A percentile compares a stretch with the other conserved stretches of the same genome.
Conservation (phyloP, 306 rosid species). For the Ammopiptanthus mongolicus region DNA sequence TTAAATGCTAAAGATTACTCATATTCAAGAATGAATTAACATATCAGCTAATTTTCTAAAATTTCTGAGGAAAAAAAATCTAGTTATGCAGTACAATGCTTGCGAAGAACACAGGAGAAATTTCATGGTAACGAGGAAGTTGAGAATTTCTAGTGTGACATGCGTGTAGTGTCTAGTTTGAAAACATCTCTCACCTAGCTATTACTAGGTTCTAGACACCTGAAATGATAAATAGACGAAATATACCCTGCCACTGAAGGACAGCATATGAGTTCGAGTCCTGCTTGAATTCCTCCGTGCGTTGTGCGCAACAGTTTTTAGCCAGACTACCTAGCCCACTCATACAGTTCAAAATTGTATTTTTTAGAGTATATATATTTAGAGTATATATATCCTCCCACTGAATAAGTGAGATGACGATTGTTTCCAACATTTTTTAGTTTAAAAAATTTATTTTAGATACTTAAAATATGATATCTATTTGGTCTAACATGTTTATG, state of each 20-base stretch:
- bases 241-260: slow-evolving; percentile 27
- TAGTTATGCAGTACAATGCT: not conserved
- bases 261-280: slow-evolving; percentile 11
- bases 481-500: no score
- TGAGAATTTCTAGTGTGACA: not conserved
- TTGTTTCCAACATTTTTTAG: no score
- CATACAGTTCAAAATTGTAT: not conserved
- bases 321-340: slow-evolving; percentile 12
- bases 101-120: not conserved
- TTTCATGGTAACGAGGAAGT: not conserved
- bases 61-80: not conserved
- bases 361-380: no score
- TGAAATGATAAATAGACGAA: slow-evolving; percentile 19
- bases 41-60: not conserved
- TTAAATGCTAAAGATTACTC: not conserved
- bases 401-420: no score
- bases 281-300: slow-evolving; percentile 19
- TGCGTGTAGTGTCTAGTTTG: not conserved
- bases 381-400: no score
- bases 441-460: no score
- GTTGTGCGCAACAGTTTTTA: slow-evolving; percentile 14
- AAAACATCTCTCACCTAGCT: not conserved
- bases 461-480: no score
- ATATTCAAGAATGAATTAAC: no score
- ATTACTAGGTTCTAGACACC: slow-evolving; percentile 10